A percentile compares a stretch with the other conserved stretches of the same genome.
Conservation (phyloP, 768 basidiomycete genomes). For the Amanita molliuscula region DNA sequence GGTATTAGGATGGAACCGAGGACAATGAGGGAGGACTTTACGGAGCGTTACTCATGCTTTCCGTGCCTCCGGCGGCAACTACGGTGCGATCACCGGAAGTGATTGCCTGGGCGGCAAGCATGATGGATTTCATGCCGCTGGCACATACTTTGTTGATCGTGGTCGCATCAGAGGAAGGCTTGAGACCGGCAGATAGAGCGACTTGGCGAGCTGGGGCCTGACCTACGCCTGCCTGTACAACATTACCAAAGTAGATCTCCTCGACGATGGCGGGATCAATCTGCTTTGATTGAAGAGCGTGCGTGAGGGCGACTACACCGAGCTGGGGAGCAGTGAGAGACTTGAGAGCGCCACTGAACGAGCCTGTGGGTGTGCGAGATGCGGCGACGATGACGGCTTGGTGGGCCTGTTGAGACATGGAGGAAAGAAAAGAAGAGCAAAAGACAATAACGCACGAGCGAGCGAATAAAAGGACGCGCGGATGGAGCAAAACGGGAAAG, state of each 20-base stretch:
- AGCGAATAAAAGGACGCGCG: conserved; percentile 31
- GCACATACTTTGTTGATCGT: conserved; percentile 99
- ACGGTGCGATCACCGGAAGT: conserved; percentile 76
- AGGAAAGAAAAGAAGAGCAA: conserved; percentile 1
- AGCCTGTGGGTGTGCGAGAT: conserved; percentile 88
- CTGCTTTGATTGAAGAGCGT: conserved; percentile 72
- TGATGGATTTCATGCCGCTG: conserved; percentile 92
- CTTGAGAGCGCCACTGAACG: conserved; percentile 85
- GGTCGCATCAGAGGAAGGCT: conserved; percentile 82
- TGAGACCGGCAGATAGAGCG: conserved; percentile 82
- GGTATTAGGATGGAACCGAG: conserved; percentile 4
- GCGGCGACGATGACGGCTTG: conserved; percentile 94
- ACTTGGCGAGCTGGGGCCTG: conserved; percentile 99
- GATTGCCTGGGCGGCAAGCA: conserved; percentile 87
- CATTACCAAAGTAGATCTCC: conserved; percentile 96
- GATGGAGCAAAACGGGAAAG: conserved; percentile 31
- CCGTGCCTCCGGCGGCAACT: conserved; percentile 95
- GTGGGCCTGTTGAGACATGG: conserved; percentile 29
- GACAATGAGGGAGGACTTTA: conserved; percentile 33
- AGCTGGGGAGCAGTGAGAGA: conserved; percentile 85
- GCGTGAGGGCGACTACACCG: conserved; percentile 81
- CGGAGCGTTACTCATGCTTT: conserved; percentile 99
- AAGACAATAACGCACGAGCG: conserved; percentile 34
- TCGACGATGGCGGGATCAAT: conserved; percentile 80
- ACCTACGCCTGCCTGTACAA: conserved; percentile 94